Conservation (phyloP, 164 flowering plant species). For the Magnolia changhungtana region DNA sequence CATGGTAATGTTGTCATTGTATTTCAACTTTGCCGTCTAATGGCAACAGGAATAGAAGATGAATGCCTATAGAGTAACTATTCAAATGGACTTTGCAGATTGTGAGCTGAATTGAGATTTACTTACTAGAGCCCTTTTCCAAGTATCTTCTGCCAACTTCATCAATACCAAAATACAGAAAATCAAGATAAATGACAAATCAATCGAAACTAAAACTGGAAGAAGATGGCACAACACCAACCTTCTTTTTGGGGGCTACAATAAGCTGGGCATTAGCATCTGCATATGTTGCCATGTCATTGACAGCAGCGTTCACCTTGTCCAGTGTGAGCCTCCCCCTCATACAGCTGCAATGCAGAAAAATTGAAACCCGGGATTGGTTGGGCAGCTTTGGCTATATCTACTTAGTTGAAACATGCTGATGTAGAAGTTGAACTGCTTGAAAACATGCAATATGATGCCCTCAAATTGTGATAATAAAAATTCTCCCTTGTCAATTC, state of each 20-base stretch:
- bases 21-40: background rate
- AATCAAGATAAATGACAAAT: conserved; percentile 19
- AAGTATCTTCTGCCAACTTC: conserved; percentile 66
- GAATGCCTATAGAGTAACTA: background rate
- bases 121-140: no score
- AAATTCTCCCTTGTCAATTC: no score
- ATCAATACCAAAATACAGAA: conserved; percentile 17
- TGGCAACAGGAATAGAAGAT: background rate
- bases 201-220: background rate
- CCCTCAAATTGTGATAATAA: no score
- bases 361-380: no score
- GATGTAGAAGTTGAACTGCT: no score
- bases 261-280: conserved; percentile 84
- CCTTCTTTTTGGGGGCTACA: conserved; percentile 78
- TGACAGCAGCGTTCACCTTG: no score
- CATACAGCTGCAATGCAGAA: no score
- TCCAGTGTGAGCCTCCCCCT: no score
- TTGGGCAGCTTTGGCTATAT: no score
- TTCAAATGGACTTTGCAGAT: background rate
- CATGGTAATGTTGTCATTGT: background rate
- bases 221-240: conserved; percentile 3
- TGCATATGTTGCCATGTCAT: no score
- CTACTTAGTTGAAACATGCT: no score
- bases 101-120: conserved; percentile 4
- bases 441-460: no score